These are phyloP conservation scores for Fraxinus cuspidata DNA, from an alignment of 257 asterid species.

Conservation along the genomic window DNA sequence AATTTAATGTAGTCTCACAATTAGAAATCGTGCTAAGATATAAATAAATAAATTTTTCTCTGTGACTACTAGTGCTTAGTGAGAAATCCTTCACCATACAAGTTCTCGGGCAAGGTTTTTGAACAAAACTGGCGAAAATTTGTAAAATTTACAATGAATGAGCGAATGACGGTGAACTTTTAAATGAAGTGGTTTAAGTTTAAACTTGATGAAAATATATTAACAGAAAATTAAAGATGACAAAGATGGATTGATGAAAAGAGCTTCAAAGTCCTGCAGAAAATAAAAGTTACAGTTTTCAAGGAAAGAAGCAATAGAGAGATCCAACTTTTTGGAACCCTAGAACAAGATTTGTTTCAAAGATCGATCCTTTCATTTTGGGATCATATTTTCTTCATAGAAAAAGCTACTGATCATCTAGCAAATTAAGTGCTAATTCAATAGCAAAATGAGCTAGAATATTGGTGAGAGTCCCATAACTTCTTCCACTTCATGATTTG, in stretches of 20 bases:
- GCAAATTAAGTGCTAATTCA: not conserved
- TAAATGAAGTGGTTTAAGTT: too few relatives aligned
- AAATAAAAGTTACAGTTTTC: constrained; percentile 30
- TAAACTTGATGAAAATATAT: too few relatives aligned
- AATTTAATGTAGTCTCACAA: not conserved
- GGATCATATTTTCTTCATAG: constrained; percentile 2
- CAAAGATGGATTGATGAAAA: not conserved
- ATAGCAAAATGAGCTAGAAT: constrained; percentile 35
- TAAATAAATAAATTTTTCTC: not conserved
- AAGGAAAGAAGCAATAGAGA: constrained; percentile 3
- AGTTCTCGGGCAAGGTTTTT: not conserved
- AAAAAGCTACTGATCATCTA: constrained; percentile 1
- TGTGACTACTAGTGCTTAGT: too few relatives aligned
- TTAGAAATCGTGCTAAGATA: too few relatives aligned
- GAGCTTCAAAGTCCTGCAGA: constrained; percentile 9
- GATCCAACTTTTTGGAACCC: constrained; percentile 65
- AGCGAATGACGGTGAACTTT: too few relatives aligned
- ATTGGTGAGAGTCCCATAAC: constrained; percentile 65
- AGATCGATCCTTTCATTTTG: constrained; percentile 20
- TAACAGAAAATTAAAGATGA: not conserved
- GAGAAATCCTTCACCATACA: too few relatives aligned
- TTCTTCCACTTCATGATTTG: constrained; percentile 59
- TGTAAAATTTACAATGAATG: not conserved
- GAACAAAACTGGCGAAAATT: not conserved
- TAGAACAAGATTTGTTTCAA: constrained; percentile 31